A percentile compares a stretch with the other conserved stretches of the same genome.
These are phyloP conservation scores for Avena sativa DNA, from an alignment of 176 grass and related monocot species.

Conservation along the genomic window DNA sequence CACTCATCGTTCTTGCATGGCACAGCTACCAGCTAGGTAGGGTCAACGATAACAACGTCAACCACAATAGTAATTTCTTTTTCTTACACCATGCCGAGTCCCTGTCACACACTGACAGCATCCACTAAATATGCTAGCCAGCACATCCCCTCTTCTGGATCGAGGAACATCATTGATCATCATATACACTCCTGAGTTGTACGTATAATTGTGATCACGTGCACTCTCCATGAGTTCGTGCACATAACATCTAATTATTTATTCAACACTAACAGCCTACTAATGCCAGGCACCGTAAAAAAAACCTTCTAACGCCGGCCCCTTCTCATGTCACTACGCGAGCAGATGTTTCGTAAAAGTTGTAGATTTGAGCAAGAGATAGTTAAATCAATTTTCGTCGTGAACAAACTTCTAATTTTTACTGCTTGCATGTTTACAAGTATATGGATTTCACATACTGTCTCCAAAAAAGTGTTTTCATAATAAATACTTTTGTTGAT, in stretches of 20 bases:
- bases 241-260: not conserved
- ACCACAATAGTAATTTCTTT: not conserved
- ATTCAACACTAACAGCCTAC: not conserved
- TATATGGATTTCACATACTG: too few relatives aligned
- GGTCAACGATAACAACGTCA: not conserved
- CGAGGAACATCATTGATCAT: too few relatives aligned
- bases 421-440: not conserved
- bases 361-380: not conserved
- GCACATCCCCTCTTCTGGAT: too few relatives aligned
- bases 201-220: not conserved
- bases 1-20: not conserved
- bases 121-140: too few relatives aligned
- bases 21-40: not conserved
- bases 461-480: too few relatives aligned
- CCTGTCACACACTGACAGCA: too few relatives aligned
- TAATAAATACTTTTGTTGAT: too few relatives aligned
- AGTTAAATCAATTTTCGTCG: not conserved
- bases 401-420: not conserved
- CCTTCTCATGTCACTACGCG: not conserved
- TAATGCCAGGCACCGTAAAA: not conserved
- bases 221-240: not conserved
- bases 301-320: too few relatives aligned
- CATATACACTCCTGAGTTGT: not conserved
- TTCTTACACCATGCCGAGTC: too few relatives aligned
- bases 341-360: not conserved